Percentiles rank a stretch among this genome's conserved stretches.
Conservation (phyloP, 768 basidiomycete species). For the Lentinus brumalis region DNA sequence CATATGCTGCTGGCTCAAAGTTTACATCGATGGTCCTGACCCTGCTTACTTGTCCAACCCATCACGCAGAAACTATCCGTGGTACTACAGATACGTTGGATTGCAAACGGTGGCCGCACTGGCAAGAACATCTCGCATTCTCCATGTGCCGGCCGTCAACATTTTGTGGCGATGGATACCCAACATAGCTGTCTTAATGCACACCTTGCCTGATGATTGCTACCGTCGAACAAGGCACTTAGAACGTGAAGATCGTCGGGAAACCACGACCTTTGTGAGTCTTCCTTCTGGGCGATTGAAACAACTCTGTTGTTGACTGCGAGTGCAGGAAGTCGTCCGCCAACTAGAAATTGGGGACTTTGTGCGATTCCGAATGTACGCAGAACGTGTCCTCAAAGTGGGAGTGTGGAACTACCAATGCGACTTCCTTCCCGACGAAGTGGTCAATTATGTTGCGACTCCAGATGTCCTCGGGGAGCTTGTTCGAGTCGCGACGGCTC, state of each 20-base stretch:
- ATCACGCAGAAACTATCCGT: not conserved
- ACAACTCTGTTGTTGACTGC: not conserved
- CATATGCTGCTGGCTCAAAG: too few relatives aligned
- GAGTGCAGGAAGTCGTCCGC: not conserved
- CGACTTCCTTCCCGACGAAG: not conserved
- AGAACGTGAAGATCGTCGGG: too few relatives aligned
- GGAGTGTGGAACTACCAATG: not conserved
- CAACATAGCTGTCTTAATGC: not conserved
- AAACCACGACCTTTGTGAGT: not conserved
- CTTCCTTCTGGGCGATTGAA: not conserved
- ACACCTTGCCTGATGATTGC: not conserved
- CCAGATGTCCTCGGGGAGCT: not conserved
- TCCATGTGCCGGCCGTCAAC: not conserved
- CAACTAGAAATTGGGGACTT: not conserved
- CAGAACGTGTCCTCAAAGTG: not conserved
- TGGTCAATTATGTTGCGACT: not conserved
- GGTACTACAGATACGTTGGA: not conserved
- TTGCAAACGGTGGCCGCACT: not conserved
- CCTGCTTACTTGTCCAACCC: too few relatives aligned
- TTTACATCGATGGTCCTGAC: too few relatives aligned
- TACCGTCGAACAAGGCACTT: not conserved
- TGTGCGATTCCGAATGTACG: not conserved
- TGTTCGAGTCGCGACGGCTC: too few relatives aligned
- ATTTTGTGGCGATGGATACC: not conserved
- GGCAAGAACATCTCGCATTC: not conserved